Conservation (phyloP, 495 filamentous ascomycete species). For the Chaetomium cochliodes region DNA sequence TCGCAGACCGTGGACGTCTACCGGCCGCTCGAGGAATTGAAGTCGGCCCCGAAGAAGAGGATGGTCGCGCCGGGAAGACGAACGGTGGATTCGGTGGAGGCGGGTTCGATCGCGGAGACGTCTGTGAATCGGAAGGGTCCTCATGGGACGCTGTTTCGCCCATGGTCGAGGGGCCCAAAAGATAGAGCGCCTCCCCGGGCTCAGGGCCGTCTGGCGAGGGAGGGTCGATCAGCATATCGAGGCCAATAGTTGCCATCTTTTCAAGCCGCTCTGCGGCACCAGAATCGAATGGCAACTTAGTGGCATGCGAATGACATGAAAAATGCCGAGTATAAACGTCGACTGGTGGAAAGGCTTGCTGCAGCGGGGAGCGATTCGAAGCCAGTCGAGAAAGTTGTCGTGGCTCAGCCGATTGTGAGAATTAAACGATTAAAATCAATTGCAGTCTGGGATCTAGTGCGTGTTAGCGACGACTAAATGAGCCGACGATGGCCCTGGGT, state of each 20-base stretch:
- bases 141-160: conserved; percentile 27
- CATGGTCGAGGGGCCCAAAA: conserved; percentile 16
- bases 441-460: conserved; percentile 22
- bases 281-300: conserved; percentile 42
- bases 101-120: conserved; percentile 42
- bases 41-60: conserved; percentile 47
- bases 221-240: conserved; percentile 39
- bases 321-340: conserved; percentile 24
- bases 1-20: conserved; percentile 48
- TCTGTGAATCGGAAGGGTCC: conserved; percentile 28
- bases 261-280: conserved; percentile 50
- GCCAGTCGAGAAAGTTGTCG: conserved; percentile 11
- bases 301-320: conserved; percentile 41
- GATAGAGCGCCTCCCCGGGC: conserved; percentile 15
- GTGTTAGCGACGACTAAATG: conserved; percentile 24
- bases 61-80: conserved; percentile 59
- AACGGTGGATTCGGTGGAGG: conserved; percentile 71
- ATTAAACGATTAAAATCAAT: conserved; percentile 36
- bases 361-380: conserved; percentile 7
- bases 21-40: conserved; percentile 47
- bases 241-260: conserved; percentile 47
- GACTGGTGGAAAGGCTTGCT: conserved; percentile 6
- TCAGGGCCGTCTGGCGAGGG: conserved; percentile 33
- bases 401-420: conserved; percentile 22
- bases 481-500: background rate